Base-by-base conservation (phyloP, 2,329 filamentous ascomycete species). In the Cercospora sp. region DNA sequence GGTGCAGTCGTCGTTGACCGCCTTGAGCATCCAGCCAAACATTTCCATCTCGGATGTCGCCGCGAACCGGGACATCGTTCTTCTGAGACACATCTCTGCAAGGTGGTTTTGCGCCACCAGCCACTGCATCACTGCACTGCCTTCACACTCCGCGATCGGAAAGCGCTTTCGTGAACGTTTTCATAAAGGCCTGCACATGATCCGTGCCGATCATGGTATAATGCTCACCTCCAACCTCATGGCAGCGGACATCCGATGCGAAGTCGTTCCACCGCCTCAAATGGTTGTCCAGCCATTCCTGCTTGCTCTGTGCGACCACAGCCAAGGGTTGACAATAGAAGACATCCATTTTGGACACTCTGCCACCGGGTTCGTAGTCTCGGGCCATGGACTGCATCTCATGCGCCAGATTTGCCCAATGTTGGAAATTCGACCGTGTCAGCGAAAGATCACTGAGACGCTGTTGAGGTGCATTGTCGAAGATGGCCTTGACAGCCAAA, bases 351-450 rank as follows among this genome's bases (percentile, higher is more conserved):
- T 37, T 13, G 0, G 66, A 64, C 0, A 84, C 78, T 0, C 26
- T 65, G 0, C 82, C 82, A 0, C 18, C n/a, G 1, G 83, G 83
- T 59, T 84, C 80, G 69, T 85, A 85, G 6, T 61, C 30, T 16
- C 64, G 55, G 3, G 64, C 64, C 64, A 66, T 66, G 24, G 28
- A 61, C 57, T 66, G 64, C 64, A 66, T 66, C 9, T 43, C n/a
- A 32, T 66, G 64, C 24, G 64, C 64, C 40, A 61, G 30, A 28
- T 66, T 16, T 13, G 64, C 57, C 64, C 64, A 66, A 12, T 66
- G 40, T 5, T 43, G 13, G 57, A 66, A 66, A 30, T 26, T 21
- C 26, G 51, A 30, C 4, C 5, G 18, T 1, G 28, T 55, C 12
- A 61, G 55, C 9, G 40, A 21, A 24, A 66, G 57, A 6, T 66